A percentile compares a stretch with the other conserved stretches of the same genome.
Conservation (phyloP, 2,329 filamentous ascomycete genomes). For the Fusarium annulatum region DNA sequence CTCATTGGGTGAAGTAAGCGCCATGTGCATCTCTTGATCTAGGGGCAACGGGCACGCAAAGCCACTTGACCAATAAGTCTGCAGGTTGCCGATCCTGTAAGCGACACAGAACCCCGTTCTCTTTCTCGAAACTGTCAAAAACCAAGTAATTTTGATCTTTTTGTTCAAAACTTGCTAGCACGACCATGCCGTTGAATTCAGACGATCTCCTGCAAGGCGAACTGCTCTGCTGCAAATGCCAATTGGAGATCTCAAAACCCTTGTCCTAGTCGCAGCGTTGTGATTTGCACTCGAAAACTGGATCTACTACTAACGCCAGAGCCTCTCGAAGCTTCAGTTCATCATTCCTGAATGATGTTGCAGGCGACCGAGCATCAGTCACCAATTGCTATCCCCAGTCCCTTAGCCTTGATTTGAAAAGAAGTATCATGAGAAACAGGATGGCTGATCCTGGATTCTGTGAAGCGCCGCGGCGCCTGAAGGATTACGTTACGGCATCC, state of each 20-base stretch:
- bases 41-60: conserved; percentile 16
- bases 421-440: neutral
- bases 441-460: neutral
- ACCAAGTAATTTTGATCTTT: neutral
- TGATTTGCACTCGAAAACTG: neutral
- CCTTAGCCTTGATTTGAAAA: neutral
- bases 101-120: conserved; percentile 16
- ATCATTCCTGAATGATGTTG: neutral
- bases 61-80: conserved; percentile 16
- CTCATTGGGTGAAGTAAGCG: conserved; percentile 37
- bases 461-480: neutral
- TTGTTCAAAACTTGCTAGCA: conserved; percentile 1
- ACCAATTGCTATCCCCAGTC: neutral
- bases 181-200: neutral
- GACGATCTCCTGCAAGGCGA: conserved; percentile 3
- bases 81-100: conserved; percentile 32
- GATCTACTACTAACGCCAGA: neutral
- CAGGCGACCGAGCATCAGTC: neutral
- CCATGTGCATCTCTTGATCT: conserved; percentile 35
- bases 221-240: neutral
- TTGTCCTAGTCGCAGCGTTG: conserved; percentile 15
- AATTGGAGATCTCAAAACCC: neutral
- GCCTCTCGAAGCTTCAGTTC: neutral
- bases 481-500: neutral
- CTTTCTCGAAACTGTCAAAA: conserved; percentile 9